A percentile compares a stretch with the other conserved stretches of the same genome.
Evolutionary conservation across 768 basidiomycete species (phyloP).

Genomic region (Peribolospora baueri): DNA sequence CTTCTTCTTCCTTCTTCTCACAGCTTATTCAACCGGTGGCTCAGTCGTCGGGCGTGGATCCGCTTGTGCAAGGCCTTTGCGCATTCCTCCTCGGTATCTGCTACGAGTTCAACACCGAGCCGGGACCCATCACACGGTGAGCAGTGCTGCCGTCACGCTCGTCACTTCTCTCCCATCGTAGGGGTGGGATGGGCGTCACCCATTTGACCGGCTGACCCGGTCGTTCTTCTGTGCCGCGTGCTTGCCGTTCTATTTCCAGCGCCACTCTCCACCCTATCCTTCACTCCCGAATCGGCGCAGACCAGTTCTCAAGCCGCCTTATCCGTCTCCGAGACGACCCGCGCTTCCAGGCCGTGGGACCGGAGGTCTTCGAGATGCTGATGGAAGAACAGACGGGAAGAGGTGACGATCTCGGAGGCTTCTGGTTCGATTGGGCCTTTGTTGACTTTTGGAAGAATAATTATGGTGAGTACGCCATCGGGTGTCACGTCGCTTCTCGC

Average conservation of each 20-base stretch:
- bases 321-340: conserved; percentile 71
- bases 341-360: conserved; percentile 68
- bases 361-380: conserved; percentile 46
- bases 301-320: conserved; percentile 68
- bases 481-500: background rate
- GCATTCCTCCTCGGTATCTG: conserved; percentile 77
- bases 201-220: background rate
- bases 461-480: conserved; percentile 40
- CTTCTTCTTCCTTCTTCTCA: background rate
- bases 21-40: conserved; percentile 90
- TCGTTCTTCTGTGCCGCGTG: background rate
- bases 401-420: conserved; percentile 25
- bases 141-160: conserved; percentile 8
- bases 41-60: conserved; percentile 61
- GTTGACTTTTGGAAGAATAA: conserved; percentile 98
- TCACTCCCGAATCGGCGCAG: conserved; percentile 57
- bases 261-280: conserved; percentile 71
- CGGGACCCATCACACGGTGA: conserved; percentile 81
- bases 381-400: conserved; percentile 25
- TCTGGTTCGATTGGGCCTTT: conserved; percentile 97
- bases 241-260: conserved; percentile 21
- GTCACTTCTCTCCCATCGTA: background rate
- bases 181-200: background rate
- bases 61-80: conserved; percentile 65
- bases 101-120: conserved; percentile 89